These are phyloP conservation scores for Ulota crispa DNA, from an alignment of 225 moss, liverwort and hornwort species.

Conservation along the genomic window DNA sequence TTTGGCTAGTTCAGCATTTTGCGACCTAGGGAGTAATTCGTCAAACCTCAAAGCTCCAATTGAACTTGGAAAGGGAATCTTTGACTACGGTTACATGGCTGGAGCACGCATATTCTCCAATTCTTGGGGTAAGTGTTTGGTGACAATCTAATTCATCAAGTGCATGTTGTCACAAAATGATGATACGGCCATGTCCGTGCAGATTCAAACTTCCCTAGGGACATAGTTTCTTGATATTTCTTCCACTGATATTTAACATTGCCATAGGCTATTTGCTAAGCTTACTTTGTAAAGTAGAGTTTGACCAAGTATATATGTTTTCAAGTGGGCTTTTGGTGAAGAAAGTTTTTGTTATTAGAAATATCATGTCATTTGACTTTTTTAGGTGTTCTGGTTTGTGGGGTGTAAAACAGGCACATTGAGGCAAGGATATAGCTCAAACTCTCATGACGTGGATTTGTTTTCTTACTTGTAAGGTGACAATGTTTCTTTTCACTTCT, in stretches of 20 bases:
- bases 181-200: neutral
- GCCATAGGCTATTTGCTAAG: neutral
- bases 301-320: neutral
- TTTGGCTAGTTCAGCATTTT: slow-evolving; percentile 48
- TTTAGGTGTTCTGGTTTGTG: neutral
- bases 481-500: slow-evolving; percentile 14
- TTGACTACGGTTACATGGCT: slow-evolving; percentile 44
- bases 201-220: neutral
- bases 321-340: neutral
- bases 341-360: neutral
- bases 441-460: slow-evolving; percentile 65
- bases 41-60: slow-evolving; percentile 54
- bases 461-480: slow-evolving; percentile 81
- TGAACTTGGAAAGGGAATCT: slow-evolving; percentile 52
- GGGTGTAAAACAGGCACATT: slow-evolving; percentile 36
- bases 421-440: slow-evolving; percentile 57
- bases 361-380: neutral
- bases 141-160: neutral
- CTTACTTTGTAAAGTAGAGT: neutral
- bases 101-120: slow-evolving; percentile 69
- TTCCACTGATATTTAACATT: neutral
- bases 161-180: neutral
- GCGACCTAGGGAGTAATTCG: slow-evolving; percentile 51
- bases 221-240: neutral
- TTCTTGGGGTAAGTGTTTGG: slow-evolving; percentile 56